phyloP scores from a whole-genome alignment of 805 yeast species.

The Candida bentonensis region DNA sequence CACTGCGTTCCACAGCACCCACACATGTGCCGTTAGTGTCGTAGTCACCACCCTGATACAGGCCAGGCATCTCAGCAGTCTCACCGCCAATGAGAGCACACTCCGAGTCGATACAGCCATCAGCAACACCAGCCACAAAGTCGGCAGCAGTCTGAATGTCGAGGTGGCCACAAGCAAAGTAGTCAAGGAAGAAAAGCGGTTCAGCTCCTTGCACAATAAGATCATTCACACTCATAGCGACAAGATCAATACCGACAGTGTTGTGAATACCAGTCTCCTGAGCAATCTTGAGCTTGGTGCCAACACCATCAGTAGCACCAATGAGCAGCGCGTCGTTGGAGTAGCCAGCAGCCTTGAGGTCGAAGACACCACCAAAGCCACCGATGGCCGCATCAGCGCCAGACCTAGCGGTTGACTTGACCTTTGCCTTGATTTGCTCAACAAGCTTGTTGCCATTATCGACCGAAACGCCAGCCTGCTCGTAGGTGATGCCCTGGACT shows the following conservation, averaged over 20 bases:
- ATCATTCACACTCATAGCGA: conserved; percentile 98
- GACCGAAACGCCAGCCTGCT: conserved; percentile 93
- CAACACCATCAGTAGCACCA: conserved; percentile 98
- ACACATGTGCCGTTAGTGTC: conserved; percentile 98
- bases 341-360: conserved; percentile 78
- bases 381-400: conserved; percentile 98
- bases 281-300: conserved; percentile 91
- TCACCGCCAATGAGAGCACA: conserved; percentile 99
- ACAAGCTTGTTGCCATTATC: conserved; percentile 89
- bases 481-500: conserved; percentile 56
- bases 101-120: conserved; percentile 87
- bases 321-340: conserved; percentile 54
- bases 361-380: conserved; percentile 97
- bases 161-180: conserved; percentile 88
- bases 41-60: conserved; percentile 89
- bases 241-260: conserved; percentile 98
- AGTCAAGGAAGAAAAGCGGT: conserved; percentile 88
- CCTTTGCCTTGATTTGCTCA: conserved; percentile 78
- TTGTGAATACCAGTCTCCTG: conserved; percentile 78
- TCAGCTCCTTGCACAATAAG: conserved; percentile 98
- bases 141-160: conserved; percentile 73
- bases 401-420: conserved; percentile 81
- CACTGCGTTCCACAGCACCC: conserved; percentile 76
- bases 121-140: conserved; percentile 90
- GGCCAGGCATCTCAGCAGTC: conserved; percentile 99